phyloP scores from a whole-genome alignment of 1,284 basidiomycete species.

The Ustilago lituana region DNA sequence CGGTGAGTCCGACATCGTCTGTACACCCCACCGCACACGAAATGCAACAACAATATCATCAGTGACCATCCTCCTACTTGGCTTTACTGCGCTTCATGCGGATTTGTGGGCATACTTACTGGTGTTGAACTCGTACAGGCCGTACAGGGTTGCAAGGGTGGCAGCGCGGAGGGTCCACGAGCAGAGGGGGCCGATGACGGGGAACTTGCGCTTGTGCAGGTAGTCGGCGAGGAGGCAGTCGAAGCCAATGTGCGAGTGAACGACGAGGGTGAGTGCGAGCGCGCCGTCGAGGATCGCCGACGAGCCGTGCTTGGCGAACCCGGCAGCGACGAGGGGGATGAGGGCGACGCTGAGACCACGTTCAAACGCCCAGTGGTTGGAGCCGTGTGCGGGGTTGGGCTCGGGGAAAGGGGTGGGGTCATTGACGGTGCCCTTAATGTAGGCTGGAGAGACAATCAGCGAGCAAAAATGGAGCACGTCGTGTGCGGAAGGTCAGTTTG shows the following conservation, averaged over 20 bases:
- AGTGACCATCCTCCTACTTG: too few relatives aligned
- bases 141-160: conserved; percentile 86
- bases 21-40: not conserved
- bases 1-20: conserved; percentile 86
- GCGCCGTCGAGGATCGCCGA: conserved; percentile 77
- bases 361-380: conserved; percentile 98
- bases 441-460: conserved; percentile 72
- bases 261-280: conserved; percentile 83
- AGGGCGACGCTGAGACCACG: conserved; percentile 86
- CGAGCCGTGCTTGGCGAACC: conserved; percentile 65
- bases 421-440: conserved; percentile 93
- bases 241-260: conserved; percentile 89
- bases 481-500: too few relatives aligned
- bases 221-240: conserved; percentile 75
- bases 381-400: conserved; percentile 78
- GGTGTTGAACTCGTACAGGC: conserved; percentile 76
- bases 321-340: conserved; percentile 75
- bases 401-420: conserved; percentile 89
- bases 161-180: conserved; percentile 81
- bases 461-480: conserved; percentile 1
- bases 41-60: too few relatives aligned
- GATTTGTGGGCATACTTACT: conserved; percentile 49
- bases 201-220: conserved; percentile 92
- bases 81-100: too few relatives aligned
- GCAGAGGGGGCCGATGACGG: conserved; percentile 74